These are phyloP conservation scores for Sordariomycetes sp. DNA, from an alignment of 2,329 filamentous ascomycete species.

Conservation along the genomic window DNA sequence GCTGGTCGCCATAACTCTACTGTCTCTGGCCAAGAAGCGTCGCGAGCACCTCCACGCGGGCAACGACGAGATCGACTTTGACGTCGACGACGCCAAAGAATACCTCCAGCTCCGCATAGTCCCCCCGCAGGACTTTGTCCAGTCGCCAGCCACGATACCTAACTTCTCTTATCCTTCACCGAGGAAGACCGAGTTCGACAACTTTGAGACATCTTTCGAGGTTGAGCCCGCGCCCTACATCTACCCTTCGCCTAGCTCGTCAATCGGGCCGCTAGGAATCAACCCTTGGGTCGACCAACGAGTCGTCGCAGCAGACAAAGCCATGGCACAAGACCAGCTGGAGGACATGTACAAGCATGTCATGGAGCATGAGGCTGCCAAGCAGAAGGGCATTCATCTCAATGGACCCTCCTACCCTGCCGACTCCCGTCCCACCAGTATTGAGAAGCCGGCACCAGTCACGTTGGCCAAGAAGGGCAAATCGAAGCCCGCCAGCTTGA, in stretches of 20 bases:
- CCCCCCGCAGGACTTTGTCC: conserved; percentile 5
- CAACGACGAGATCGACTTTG: conserved; percentile 40
- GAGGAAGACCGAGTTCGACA: conserved; percentile 21
- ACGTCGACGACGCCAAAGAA: conserved; percentile 3
- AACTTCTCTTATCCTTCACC: conserved; percentile 45
- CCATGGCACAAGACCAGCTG: conserved; percentile 71
- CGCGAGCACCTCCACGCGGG: conserved; percentile 41
- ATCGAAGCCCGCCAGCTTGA: conserved; percentile 40
- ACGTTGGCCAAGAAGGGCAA: conserved; percentile 34
- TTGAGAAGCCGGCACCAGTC: conserved; percentile 15
- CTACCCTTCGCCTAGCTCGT: conserved; percentile 35
- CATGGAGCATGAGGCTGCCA: conserved; percentile 75
- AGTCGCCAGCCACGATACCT: conserved; percentile 15
- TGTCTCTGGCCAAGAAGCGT: conserved; percentile 49
- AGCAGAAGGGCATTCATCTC: conserved; percentile 43
- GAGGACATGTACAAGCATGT: conserved; percentile 88
- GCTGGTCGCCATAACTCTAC: conserved; percentile 58
- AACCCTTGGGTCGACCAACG: conserved; percentile 67
- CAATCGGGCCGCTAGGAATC: conserved; percentile 42
- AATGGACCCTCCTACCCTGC: conserved; percentile 28
- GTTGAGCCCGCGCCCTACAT: conserved; percentile 26
- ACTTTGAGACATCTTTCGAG: no score
- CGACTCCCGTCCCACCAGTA: conserved; percentile 13
- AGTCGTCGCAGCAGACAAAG: conserved; percentile 65
- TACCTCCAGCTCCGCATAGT: conserved; percentile 5